Evolutionary conservation across 768 basidiomycete genomes (phyloP).

Genomic region (Xanthoconium stramineum): DNA sequence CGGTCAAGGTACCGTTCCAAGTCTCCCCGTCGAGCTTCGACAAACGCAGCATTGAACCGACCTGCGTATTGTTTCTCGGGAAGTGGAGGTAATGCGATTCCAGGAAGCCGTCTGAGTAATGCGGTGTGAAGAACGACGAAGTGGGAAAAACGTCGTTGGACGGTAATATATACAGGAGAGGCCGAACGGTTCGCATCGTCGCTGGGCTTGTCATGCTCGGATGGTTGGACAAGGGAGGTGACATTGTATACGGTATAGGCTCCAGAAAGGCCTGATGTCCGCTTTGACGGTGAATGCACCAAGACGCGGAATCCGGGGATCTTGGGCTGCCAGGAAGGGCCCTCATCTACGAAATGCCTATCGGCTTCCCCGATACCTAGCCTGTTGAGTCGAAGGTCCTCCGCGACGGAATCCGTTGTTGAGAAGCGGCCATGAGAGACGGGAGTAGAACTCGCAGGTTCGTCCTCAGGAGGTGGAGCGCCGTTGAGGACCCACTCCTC

Average conservation of each 20-base stretch:
- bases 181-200: constrained; percentile 23
- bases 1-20: constrained; percentile 73
- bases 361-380: constrained; percentile 58
- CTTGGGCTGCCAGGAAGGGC: constrained; percentile 71
- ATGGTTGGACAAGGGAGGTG: constrained; percentile 46
- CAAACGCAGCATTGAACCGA: constrained; percentile 75
- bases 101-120: constrained; percentile 64
- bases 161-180: constrained; percentile 59
- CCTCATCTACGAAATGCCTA: constrained; percentile 65
- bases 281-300: constrained; percentile 80
- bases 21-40: constrained; percentile 78
- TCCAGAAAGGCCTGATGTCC: constrained; percentile 60
- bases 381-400: constrained; percentile 37
- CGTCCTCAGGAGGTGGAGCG: constrained; percentile 32
- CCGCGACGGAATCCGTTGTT: constrained; percentile 38
- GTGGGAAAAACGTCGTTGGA: constrained; percentile 80
- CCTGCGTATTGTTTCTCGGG: constrained; percentile 86
- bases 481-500: constrained; percentile 83
- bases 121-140: constrained; percentile 77
- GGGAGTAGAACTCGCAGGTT: constrained; percentile 16
- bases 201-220: constrained; percentile 17
- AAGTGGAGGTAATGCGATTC: constrained; percentile 74
- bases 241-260: constrained; percentile 75
- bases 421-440: constrained; percentile 26
- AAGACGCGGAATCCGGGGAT: constrained; percentile 69